Evolutionary conservation across 805 yeast genomes (phyloP), one percentile per base, ranked within the genome.

Genomic region (Metschnikowia matae): DNA sequence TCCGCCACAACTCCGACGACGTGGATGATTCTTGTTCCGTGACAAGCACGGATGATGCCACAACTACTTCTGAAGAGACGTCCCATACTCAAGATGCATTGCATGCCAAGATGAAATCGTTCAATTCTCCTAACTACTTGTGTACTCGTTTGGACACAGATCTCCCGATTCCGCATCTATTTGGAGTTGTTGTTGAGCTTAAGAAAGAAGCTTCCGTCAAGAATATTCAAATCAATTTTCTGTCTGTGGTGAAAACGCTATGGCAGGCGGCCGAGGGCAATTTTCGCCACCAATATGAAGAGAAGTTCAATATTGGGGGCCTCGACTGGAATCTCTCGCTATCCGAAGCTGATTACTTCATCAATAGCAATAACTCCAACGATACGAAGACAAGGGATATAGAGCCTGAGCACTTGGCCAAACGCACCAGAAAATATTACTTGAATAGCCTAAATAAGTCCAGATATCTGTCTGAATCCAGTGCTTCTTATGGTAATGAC

Each of bases 221-320:
- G 21, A 67, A 65, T 36, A 59, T 81, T 33, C 64, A 65, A 38
- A 57, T 78, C 11, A 77, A 74, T 46, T 66, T 82, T 46, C 71
- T 67, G 48, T 73, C 82, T 1, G 53, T 65, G 4, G 71, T 76
- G 6, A 68, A 72, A 47, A 69, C 79, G 3, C 63, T 73, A 50
- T 82, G 86, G 86, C 80, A 80, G 4, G 67, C 72, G 35, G 80
- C 80, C 10, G 79, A 81, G 14, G 80, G 80, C 1, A 76, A 77
- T 38, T 71, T 75, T 46, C 74, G 73, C 48, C 50, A 68, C 3
- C 70, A 69, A 37, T 62, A 65, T 33, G 76, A 69, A 51, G 86
- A 82, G 54, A 66, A 65, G 41, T 81, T 77, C 59, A 72, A 71
- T 40, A 65, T 79, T 5, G 84, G 84, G 2, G 62, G 65, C 23